These are phyloP conservation scores for Penicillium cosmopolitanum DNA, from an alignment of 495 filamentous ascomycete species.

Conservation along the genomic window DNA sequence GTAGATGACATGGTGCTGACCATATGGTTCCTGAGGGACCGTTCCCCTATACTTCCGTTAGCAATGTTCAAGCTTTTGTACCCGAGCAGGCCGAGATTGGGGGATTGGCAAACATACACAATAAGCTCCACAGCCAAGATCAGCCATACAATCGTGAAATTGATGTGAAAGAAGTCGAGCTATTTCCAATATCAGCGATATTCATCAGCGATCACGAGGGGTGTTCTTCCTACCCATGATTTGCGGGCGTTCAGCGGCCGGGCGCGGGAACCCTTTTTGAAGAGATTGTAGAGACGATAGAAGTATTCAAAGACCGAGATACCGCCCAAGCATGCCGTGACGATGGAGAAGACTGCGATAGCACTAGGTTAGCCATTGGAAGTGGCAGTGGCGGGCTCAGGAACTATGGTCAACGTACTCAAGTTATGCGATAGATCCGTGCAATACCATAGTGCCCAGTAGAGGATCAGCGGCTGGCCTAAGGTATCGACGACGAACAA, in stretches of 20 bases:
- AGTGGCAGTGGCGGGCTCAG: background rate
- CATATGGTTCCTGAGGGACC: constrained; percentile 42
- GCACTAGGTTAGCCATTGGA: constrained; percentile 8
- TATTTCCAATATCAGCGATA: constrained; percentile 18
- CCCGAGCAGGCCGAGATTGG: background rate
- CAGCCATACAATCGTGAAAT: constrained; percentile 58
- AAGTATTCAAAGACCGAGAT: constrained; percentile 65
- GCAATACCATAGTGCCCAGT: constrained; percentile 60
- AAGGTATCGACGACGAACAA: constrained; percentile 58
- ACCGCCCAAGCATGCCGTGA: constrained; percentile 58
- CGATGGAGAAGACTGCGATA: constrained; percentile 58
- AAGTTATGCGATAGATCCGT: constrained; percentile 58
- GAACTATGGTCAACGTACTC: constrained; percentile 37
- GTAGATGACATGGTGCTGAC: constrained; percentile 24
- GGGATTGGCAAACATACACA: constrained; percentile 38
- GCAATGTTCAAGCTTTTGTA: constrained; percentile 4
- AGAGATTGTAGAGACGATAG: constrained; percentile 48
- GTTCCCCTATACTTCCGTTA: constrained; percentile 44
- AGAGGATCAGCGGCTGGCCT: constrained; percentile 58
- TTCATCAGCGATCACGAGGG: background rate
- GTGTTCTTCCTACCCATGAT: constrained; percentile 44
- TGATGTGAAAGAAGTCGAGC: constrained; percentile 68
- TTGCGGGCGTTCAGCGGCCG: constrained; percentile 56
- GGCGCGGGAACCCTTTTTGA: constrained; percentile 52
- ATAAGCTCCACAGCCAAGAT: constrained; percentile 57